Evolutionary conservation across 257 asterid genomes (phyloP).

Genomic region (Ehretia macrophylla): DNA sequence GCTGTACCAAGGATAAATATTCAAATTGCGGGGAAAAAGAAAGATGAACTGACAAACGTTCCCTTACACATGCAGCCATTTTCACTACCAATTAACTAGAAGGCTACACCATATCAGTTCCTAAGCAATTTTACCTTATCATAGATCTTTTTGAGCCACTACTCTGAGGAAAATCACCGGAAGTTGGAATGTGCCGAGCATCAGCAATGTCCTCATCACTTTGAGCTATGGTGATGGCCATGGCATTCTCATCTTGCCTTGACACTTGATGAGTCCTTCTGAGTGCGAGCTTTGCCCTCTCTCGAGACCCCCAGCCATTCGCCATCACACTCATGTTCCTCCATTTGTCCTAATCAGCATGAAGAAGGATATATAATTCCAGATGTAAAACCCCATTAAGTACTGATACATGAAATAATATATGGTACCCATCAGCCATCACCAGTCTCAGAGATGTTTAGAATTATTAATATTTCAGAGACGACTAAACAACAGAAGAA

Average conservation of each 20-base stretch:
- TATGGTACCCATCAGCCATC: constrained; percentile 1
- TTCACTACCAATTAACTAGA: too few relatives aligned
- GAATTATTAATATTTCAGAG: neutral
- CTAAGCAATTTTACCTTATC: constrained; percentile 53
- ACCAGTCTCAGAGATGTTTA: neutral
- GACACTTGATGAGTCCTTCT: constrained; percentile 58
- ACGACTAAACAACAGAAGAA: neutral
- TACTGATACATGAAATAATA: neutral
- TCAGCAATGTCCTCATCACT: constrained; percentile 71
- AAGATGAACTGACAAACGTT: too few relatives aligned
- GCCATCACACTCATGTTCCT: constrained; percentile 98
- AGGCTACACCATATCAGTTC: too few relatives aligned
- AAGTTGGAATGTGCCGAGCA: constrained; percentile 48
- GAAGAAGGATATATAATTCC: constrained; percentile 17
- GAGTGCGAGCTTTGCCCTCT: constrained; percentile 68
- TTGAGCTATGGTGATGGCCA: constrained; percentile 37
- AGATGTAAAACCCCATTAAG: neutral
- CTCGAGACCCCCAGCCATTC: constrained; percentile 89
- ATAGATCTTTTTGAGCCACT: constrained; percentile 76
- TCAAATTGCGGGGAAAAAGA: too few relatives aligned
- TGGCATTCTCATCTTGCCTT: constrained; percentile 60
- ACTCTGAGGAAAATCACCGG: constrained; percentile 67
- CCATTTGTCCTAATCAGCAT: constrained; percentile 84
- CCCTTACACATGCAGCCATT: too few relatives aligned
- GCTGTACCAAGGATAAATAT: too few relatives aligned